Evolutionary conservation across 495 filamentous ascomycete genomes (phyloP), one percentile per base, ranked within the genome.

Genomic region (Penicillium dipodomyicola): DNA sequence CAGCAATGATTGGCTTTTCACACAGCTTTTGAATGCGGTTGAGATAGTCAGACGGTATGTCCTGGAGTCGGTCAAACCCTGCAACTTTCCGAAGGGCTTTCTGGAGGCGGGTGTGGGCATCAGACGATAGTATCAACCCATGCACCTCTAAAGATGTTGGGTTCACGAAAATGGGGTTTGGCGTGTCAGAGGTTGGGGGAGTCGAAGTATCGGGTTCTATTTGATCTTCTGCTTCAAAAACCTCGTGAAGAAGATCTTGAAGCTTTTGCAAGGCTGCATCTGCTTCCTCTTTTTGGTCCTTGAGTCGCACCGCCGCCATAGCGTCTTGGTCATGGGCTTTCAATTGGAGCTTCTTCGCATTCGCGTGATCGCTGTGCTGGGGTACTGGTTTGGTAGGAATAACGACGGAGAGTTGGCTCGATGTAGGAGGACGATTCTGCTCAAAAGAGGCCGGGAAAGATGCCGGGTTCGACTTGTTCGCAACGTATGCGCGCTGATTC

Each of bases 221-320:
- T 37, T 85, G 78, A 61, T 92, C 85, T 65, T 96, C 90, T 1
- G 89, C 86, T 57, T 89, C 83, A 64, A 95, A 93, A 20, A 93
- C 81, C 22, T 88, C 82, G 49, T 86, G 78, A 2, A 96, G 70
- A 37, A 88, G 78, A 19, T 84, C 77, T 48, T 84, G 82, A 14
- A 96, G 69, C 35, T 85, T 84, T 43, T 84, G 71, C 45, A 91
- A 76, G 46, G 84, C 84, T 4, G 83, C 78, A 62, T 95, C 87
- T 4, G 90, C 86, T 64, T 91, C 87, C 57, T 92, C 88, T 53
- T 89, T 85, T 64, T 94, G 87, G 64, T 92, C 90, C 44, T 69
- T 79, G 33, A 76, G 61, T 27, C 77, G 71, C 56, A 71, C 58
- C 25, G 72, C 60, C 56, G 61, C 48, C 50, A 62, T 52, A 49